Base-by-base conservation (phyloP, 768 basidiomycete genomes). In the Phaeolepiota aurea region DNA sequence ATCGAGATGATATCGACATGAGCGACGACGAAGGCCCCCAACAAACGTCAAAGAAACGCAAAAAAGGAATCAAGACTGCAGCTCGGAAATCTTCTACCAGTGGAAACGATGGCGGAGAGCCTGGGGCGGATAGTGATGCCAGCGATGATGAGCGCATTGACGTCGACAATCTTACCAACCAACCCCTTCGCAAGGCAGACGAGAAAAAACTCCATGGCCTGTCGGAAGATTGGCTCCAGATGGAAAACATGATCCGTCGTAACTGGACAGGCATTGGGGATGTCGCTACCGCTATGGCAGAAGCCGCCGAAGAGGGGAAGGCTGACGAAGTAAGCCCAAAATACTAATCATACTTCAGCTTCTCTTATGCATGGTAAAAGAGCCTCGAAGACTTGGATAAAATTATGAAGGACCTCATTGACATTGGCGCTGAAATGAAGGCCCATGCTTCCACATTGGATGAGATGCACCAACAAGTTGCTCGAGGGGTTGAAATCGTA, bases 381-480 rank as follows among this genome's bases (percentile, higher is more conserved):
- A 65, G 68, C 22, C 53, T 87, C 16, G 60, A 57, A 14, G 68
- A 76, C 45, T 65, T 91, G 3, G 88, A 93, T 43, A 28, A 35
- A 15, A 64, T 82, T 36, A 83, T 90, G 74, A 79, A 72, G 51
- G 67, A 73, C 33, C 64, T 86, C 2, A 63, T 91, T 16, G 85
- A 89, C 50, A 68, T 83, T 11, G 67, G 76, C 34, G 61, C 70
- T 2, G 76, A 82, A 49, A 76, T 88, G 64, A 60, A 57, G 12
- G 59, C 67, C 3, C 79, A 88, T 47, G 71, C 72, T 42, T 47
- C 65, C 19, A 62, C 69, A 4, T 58, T 90, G 35, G 65, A 68
- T 20, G 68, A 67, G 5, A 59, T 90, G 4, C 62, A 79, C 28
- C 77, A 86, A 48, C 57, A 63, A 28, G 55, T 88, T 16, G 61